A percentile compares a stretch with the other conserved stretches of the same genome.
These are phyloP conservation scores for Paraphoma chrysanthemicola DNA, from an alignment of 2,329 filamentous ascomycete species.

Conservation along the genomic window DNA sequence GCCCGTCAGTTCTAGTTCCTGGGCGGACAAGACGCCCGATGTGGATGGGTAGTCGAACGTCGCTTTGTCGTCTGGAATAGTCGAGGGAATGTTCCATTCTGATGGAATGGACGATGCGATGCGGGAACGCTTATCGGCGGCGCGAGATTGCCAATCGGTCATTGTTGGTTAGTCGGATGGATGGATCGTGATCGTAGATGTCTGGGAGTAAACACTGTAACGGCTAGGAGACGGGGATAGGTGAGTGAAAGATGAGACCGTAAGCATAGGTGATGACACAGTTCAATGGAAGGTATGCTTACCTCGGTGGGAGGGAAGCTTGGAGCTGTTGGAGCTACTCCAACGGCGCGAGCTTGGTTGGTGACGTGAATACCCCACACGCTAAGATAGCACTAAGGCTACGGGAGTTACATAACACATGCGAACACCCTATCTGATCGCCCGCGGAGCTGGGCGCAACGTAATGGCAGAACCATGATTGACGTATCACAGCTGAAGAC, in stretches of 20 bases:
- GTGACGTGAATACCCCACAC: background rate
- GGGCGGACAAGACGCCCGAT: constrained; percentile 28
- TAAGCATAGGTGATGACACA: no score
- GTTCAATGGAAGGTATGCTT: background rate
- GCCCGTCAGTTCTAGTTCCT: constrained; percentile 32
- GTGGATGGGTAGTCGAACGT: constrained; percentile 21
- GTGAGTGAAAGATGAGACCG: background rate
- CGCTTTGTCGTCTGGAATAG: constrained; percentile 8
- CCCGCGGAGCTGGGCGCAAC: background rate
- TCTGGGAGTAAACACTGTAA: background rate
- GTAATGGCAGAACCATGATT: background rate
- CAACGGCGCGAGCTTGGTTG: background rate
- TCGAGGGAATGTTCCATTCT: constrained; percentile 22
- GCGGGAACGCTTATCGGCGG: constrained; percentile 23
- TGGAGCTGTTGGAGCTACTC: background rate
- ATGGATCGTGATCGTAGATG: background rate
- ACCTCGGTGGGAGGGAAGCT: background rate
- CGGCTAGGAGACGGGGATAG: no score
- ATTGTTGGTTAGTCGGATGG: background rate
- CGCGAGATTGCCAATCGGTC: constrained; percentile 25
- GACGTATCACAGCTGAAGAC: no score
- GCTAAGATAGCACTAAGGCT: background rate
- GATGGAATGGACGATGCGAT: constrained; percentile 29
- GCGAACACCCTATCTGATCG: background rate
- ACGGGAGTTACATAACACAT: background rate